A percentile compares a stretch with the other conserved stretches of the same genome.
These are phyloP conservation scores for Acanthamoeba divionensis DNA, from an alignment of 208 protist genomes.

Conservation along the genomic window DNA sequence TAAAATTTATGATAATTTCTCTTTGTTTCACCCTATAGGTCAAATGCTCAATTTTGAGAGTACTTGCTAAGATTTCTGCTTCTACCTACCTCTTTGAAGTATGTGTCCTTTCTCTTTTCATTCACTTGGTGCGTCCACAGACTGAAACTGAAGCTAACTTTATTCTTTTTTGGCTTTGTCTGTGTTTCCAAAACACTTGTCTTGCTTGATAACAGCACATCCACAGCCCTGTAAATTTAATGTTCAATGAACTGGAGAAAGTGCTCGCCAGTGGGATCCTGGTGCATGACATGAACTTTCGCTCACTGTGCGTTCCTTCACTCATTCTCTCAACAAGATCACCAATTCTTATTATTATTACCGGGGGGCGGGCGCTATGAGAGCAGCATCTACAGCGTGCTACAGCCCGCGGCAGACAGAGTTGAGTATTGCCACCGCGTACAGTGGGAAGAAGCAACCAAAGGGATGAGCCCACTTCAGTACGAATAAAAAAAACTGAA, in stretches of 20 bases:
- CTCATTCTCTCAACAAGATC: not conserved
- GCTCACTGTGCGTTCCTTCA: not conserved
- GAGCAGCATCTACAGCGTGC: not conserved
- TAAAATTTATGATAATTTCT: too few species aligned
- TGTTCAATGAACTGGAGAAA: conserved; percentile 37
- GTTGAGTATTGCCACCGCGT: conserved; percentile 25
- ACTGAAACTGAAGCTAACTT: too few species aligned
- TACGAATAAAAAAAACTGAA: not conserved
- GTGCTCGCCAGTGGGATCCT: not conserved
- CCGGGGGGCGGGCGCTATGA: not conserved
- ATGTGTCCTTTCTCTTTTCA: too few species aligned
- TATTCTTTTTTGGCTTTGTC: too few species aligned
- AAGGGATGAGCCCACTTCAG: not conserved
- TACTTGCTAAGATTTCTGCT: too few species aligned
- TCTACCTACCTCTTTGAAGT: too few species aligned
- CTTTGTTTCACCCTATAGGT: too few species aligned
- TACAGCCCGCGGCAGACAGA: not conserved
- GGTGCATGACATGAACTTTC: not conserved
- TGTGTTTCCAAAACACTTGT: too few species aligned
- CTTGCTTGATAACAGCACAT: not conserved
- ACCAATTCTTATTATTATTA: not conserved
- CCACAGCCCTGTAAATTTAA: conserved; percentile 36
- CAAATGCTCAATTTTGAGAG: too few species aligned
- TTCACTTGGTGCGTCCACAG: too few species aligned
- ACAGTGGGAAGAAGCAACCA: not conserved